Percentiles rank a stretch among this genome's conserved stretches.
Conservation (phyloP, 345 rosid genomes). For the Hibiscus trionum region DNA sequence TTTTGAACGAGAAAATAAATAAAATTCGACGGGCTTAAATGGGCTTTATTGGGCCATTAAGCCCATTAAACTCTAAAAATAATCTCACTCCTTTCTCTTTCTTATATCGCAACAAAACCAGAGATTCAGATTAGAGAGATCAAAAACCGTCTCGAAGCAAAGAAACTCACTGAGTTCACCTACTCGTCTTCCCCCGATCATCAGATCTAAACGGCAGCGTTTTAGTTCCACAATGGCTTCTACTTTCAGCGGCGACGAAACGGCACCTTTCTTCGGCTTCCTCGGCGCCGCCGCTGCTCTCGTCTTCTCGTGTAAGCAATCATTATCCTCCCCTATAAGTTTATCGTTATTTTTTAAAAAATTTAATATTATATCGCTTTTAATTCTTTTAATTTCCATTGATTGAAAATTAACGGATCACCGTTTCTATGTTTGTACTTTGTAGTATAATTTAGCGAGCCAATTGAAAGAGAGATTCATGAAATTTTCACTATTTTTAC, state of each 20-base stretch:
- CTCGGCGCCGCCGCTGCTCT: constrained; percentile 77
- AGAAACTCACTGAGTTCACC: not conserved
- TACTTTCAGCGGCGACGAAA: constrained; percentile 65
- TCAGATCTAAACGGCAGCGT: constrained; percentile 14
- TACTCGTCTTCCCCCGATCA: not conserved
- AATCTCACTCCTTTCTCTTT: not conserved
- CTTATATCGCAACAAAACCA: not conserved
- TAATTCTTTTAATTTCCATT: not conserved
- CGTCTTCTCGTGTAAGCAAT: constrained; percentile 61
- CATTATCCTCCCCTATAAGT: too few relatives aligned
- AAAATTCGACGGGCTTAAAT: not conserved
- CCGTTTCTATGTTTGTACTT: not conserved
- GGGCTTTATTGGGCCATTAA: not conserved
- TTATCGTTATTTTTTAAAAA: not conserved
- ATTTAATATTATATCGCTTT: not conserved
- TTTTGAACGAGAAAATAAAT: not conserved
- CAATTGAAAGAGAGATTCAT: too few relatives aligned
- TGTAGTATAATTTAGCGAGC: too few relatives aligned
- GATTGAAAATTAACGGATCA: not conserved
- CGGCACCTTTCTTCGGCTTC: constrained; percentile 77
- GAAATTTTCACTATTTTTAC: too few relatives aligned
- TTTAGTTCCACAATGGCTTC: constrained; percentile 30
- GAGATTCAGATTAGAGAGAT: not conserved
- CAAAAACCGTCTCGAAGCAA: not conserved
- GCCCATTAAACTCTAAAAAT: not conserved